These are phyloP conservation scores for Mychonastes homosphaera DNA, from an alignment of 139 green algal species.

Conservation along the genomic window DNA sequence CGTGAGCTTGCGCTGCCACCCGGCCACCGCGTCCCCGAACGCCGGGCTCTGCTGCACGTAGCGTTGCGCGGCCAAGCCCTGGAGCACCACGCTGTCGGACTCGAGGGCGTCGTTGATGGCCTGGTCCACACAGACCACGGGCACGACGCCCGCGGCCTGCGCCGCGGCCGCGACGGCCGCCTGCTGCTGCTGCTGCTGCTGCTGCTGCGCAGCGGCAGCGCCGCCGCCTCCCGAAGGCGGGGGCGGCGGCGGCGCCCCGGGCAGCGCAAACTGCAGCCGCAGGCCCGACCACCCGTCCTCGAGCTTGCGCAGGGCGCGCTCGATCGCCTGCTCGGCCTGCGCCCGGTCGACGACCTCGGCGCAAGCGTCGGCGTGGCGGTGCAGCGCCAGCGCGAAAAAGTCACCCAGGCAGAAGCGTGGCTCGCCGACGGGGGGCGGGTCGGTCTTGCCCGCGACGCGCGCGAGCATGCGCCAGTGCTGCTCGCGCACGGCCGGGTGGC, in stretches of 20 bases:
- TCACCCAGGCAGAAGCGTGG: slow-evolving; percentile 72
- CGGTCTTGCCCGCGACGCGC: slow-evolving; percentile 71
- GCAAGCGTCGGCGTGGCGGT: slow-evolving; percentile 69
- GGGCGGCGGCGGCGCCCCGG: too few species aligned
- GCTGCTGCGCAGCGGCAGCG: too few species aligned
- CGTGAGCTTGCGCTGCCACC: slow-evolving; percentile 81
- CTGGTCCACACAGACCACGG: slow-evolving; percentile 39
- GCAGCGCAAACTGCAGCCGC: slow-evolving; percentile 49
- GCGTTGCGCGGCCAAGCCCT: slow-evolving; percentile 75
- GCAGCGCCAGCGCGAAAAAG: slow-evolving; percentile 71
- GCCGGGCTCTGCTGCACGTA: slow-evolving; percentile 82
- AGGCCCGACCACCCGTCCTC: slow-evolving; percentile 69
- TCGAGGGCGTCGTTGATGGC: slow-evolving; percentile 68
- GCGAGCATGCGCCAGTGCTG: slow-evolving; percentile 85
- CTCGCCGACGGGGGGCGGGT: slow-evolving; percentile 76
- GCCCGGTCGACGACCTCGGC: slow-evolving; percentile 73
- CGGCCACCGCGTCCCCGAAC: slow-evolving; percentile 70
- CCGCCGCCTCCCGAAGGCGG: too few species aligned
- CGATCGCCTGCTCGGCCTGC: slow-evolving; percentile 80
- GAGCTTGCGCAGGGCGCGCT: slow-evolving; percentile 78
- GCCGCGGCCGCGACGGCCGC: too few species aligned
- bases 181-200: too few species aligned
- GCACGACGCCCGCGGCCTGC: too few species aligned
- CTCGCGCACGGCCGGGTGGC: slow-evolving; percentile 79
- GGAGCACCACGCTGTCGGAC: slow-evolving; percentile 78